Base-by-base conservation (phyloP, 768 basidiomycete genomes). In the Podaxis sp. region DNA sequence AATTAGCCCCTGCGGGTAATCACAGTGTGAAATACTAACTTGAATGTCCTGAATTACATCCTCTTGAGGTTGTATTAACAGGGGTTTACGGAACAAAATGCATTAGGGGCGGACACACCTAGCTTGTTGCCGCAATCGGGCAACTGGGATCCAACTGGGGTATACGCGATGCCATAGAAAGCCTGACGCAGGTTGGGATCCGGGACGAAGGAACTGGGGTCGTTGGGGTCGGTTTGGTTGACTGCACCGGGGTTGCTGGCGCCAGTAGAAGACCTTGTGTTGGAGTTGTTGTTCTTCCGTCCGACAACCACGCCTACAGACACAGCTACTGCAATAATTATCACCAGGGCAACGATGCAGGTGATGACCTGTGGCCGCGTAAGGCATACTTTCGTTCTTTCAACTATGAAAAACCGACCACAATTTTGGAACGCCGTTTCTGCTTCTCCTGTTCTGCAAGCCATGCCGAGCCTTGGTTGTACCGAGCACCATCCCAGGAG, bases 151-250 rank as follows among this genome's bases (percentile, higher is more conserved):
- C 86, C 86, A 18, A 76, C 74, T 7, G 94, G 93, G 0, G 92
- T 93, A 72, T 96, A 96, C 0, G 94, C 94, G 23, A 96, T 68
- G 4, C 90, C 94, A 70, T 88, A 96, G 74, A 97, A 91, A 0
- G 85, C 80, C 64, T 90, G 84, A 63, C 87, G 80, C 53, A 96
- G 74, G 32, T 79, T 79, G 2, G 82, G 55, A 71, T 95, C 82
- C 74, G 87, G 89, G 18, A 73, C 71, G 72, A 95, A 97, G 16
- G 80, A 79, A 72, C 86, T 92, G 3, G 94, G 92, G 71, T 95
- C 90, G 65, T 79, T 84, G 7, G 77, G 76, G 57, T 79, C 67
- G 4, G 76, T 73, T 51, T 74, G 72, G 16, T 67, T 54, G 23
- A 70, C 70, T 9, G 66, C 61, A 21, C 61, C 51, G 10, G 56